Evolutionary conservation across 2,329 filamentous ascomycete genomes (phyloP), one percentile per base, ranked within the genome.

Genomic region (Ceratocystis papillata): DNA sequence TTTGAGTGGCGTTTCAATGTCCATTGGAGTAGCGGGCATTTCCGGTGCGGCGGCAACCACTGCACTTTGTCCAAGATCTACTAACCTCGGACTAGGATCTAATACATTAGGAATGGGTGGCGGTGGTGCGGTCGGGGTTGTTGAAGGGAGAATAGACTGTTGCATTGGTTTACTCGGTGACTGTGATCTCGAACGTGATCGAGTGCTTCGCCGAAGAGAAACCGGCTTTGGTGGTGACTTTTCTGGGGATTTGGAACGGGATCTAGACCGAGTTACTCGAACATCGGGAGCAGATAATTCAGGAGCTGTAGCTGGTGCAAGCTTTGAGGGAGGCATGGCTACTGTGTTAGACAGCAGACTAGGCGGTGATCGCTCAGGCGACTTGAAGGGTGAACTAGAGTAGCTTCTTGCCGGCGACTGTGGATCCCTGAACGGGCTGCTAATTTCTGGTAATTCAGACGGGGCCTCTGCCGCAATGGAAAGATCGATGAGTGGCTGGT

Each of bases 401-500:
- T 59, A 64, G 12, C 65, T 66, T 15, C 61, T 50, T 17, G 59
- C 59, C 10, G 65, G 64, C 6, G 67, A 67, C 17, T 65, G 65
- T 15, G 25, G 45, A 37, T 50, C 48, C 4, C 48, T 67, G 7
- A 60, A 64, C n/a, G 67, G 64, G 37, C 65, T 67, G 17, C 53
- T 67, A 17, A 55, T 63, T n/a, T 64, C 62, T 7, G 28, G 55
- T 30, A 59, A 37, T n/a, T 59, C 55, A 30, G 55, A 59, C 25
- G 55, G 55, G 6, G 30, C 25, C 6, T 59, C 55, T 37, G 65
- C 48, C 6, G 25, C 60, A 44, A 62, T 33, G 2, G 59, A 50
- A 6, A 65, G 22, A n/a, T 28, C 75, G 70, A 53, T 73, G 72
- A 25, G 74, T 73, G 66, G 66, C 28, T 65, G 62, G 8, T 67